Conservation (phyloP, 208 protist species). For the Leishmania guyanensis region DNA sequence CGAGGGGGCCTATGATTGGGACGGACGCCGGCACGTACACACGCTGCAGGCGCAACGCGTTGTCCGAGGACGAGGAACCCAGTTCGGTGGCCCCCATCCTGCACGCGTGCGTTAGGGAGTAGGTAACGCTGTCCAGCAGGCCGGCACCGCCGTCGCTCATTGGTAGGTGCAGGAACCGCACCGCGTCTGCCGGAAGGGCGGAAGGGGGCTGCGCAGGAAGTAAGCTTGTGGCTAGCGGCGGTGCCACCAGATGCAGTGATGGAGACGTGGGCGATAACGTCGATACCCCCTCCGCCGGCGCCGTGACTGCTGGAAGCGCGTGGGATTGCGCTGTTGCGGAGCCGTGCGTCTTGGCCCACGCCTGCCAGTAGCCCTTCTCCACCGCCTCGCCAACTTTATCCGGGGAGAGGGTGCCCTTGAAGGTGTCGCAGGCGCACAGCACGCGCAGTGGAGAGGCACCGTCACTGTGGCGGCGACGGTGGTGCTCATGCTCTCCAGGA, state of each 20-base stretch:
- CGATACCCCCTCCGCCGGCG: background rate
- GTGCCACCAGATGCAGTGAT: background rate
- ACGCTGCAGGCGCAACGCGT: slow-evolving; percentile 12
- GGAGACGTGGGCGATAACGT: background rate
- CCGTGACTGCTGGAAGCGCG: background rate
- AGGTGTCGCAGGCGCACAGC: slow-evolving; percentile 70
- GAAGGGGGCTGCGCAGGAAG: background rate
- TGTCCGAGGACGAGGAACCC: background rate
- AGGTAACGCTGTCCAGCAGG: slow-evolving; percentile 70
- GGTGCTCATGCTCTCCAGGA: background rate
- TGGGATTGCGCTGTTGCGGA: background rate
- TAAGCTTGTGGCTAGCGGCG: background rate
- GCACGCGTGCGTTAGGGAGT: too few species aligned
- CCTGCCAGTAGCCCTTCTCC: slow-evolving; percentile 43
- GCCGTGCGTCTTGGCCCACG: background rate
- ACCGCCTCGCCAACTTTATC: slow-evolving; percentile 60
- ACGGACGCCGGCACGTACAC: slow-evolving; percentile 28
- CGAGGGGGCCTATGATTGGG: slow-evolving; percentile 58
- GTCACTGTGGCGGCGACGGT: background rate
- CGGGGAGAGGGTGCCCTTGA: slow-evolving; percentile 77
- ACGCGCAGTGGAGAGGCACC: slow-evolving; percentile 21
- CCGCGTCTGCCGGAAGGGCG: background rate
- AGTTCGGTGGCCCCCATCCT: too few species aligned
- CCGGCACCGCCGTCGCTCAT: slow-evolving; percentile 87
- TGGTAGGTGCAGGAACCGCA: slow-evolving; percentile 50